These are phyloP conservation scores for Trametes elegans DNA, from an alignment of 768 basidiomycete genomes.

Conservation along the genomic window DNA sequence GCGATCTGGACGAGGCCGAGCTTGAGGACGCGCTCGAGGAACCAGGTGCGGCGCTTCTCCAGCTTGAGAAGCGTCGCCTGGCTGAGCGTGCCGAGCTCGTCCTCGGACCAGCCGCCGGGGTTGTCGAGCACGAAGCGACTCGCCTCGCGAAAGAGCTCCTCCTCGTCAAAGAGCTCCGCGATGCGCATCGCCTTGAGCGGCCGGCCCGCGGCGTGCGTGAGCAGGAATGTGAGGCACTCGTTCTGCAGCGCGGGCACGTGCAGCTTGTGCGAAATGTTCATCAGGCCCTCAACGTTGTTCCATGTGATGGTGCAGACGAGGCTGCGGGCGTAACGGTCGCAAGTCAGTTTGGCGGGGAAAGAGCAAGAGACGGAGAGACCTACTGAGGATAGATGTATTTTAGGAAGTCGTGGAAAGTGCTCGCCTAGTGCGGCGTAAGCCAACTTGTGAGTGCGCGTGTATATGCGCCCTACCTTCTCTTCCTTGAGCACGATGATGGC, in stretches of 20 bases:
- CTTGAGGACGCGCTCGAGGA: slow-evolving; percentile 91
- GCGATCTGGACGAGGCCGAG: slow-evolving; percentile 81
- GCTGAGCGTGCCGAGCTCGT: slow-evolving; percentile 78
- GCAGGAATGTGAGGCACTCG: slow-evolving; percentile 82
- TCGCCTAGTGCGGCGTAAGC: slow-evolving; percentile 45
- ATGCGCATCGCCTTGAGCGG: slow-evolving; percentile 93
- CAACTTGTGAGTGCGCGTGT: neutral
- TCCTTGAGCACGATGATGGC: slow-evolving; percentile 90
- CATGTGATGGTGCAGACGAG: slow-evolving; percentile 92
- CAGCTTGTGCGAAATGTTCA: slow-evolving; percentile 89
- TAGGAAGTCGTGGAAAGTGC: slow-evolving; percentile 89
- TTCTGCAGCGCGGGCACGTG: slow-evolving; percentile 79
- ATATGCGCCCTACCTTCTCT: slow-evolving; percentile 59
- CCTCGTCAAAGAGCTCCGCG: slow-evolving; percentile 87
- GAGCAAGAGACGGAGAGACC: neutral
- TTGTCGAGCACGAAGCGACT: slow-evolving; percentile 92
- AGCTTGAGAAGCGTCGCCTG: slow-evolving; percentile 84
- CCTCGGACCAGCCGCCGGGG: slow-evolving; percentile 80
- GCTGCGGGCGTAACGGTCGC: slow-evolving; percentile 35
- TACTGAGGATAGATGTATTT: slow-evolving; percentile 94
- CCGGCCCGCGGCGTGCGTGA: slow-evolving; percentile 88
- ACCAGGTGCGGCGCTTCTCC: slow-evolving; percentile 92
- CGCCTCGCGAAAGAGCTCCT: slow-evolving; percentile 86
- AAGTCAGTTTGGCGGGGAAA: neutral
- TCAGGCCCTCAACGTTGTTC: slow-evolving; percentile 90